Evolutionary conservation across 2,329 filamentous ascomycete species (phyloP).

Genomic region (Xylariaceae sp.): DNA sequence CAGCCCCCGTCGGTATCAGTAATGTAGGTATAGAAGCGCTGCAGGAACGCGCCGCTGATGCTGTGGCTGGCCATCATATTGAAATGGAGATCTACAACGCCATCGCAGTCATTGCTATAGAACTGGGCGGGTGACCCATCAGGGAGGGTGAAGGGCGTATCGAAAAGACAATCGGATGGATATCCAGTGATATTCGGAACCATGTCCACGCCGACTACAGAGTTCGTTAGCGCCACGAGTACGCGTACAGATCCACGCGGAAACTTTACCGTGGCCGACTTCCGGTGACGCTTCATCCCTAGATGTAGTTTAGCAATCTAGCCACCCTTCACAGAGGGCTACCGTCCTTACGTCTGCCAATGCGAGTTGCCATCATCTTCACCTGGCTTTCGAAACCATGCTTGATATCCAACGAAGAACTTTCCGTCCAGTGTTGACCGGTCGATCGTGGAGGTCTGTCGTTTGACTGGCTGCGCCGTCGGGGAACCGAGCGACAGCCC

Average conservation of each 20-base stretch:
- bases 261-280: slow-evolving; percentile 22
- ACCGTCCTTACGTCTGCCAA: slow-evolving; percentile 26
- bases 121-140: slow-evolving; percentile 22
- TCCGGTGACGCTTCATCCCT: slow-evolving; percentile 23
- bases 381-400: slow-evolving; percentile 27
- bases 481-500: slow-evolving; percentile 5
- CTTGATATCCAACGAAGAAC: slow-evolving; percentile 28
- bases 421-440: slow-evolving; percentile 27
- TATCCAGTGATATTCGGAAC: slow-evolving; percentile 26
- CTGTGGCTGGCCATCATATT: slow-evolving; percentile 26
- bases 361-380: slow-evolving; percentile 28
- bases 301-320: not conserved
- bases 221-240: not conserved
- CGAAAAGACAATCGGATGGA: slow-evolving; percentile 26
- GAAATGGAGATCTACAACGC: slow-evolving; percentile 27
- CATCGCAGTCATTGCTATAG: slow-evolving; percentile 28
- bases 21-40: slow-evolving; percentile 28
- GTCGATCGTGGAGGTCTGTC: slow-evolving; percentile 22
- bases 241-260: not conserved
- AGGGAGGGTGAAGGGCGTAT: slow-evolving; percentile 24
- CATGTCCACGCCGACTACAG: slow-evolving; percentile 27
- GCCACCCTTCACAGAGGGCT: not conserved
- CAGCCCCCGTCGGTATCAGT: slow-evolving; percentile 26
- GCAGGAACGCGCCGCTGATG: slow-evolving; percentile 27
- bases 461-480: not conserved